Evolutionary conservation across 2,329 filamentous ascomycete species (phyloP), one percentile per base, ranked within the genome.

Genomic region (Xylariales sp.): DNA sequence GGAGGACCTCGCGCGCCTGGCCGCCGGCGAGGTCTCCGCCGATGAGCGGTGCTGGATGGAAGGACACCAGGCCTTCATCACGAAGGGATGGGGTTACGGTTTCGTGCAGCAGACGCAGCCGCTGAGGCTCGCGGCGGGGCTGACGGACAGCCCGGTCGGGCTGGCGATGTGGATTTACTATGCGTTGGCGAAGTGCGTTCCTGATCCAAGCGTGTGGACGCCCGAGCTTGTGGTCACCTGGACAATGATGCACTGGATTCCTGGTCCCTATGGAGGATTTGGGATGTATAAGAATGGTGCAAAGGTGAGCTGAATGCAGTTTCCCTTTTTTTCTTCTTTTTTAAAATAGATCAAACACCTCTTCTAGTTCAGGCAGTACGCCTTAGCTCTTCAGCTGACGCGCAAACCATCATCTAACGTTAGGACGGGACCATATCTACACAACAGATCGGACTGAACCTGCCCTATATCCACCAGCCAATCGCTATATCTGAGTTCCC

Each of bases 131-230:
- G 50, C 46, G 3, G 50, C 48, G 24, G 55, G 41, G 3, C 41
- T 60, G n/a, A 47, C 50, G 2, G 59, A 61, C 45, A 56, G 49
- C 32, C 59, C 59, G 2, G 46, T 59, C 3, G 59, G 54, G 5
- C 42, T 58, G 12, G 41, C 54, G 4, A 51, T 48, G 18, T 61
- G 57, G 54, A 52, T 60, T 5, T 49, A 42, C 12, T 35, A 42
- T 10, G 19, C 12, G 7, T 19, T 19, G 5, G 13, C 15, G n/a
- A 13, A 10, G 12, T 14, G 8, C 8, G 23, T 25, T 8, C n/a
- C 6, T 10, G 30, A 5, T 17, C 30, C 14, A 6, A 19, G 16
- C 11, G 16, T 39, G 4, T 42, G 25, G 19, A 21, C 33, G 4
- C 33, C 34, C 5, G 40, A 49, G 19, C 42, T 43, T 16, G 30